Base-by-base conservation (phyloP, 768 basidiomycete genomes). In the Exidia glandulosa region DNA sequence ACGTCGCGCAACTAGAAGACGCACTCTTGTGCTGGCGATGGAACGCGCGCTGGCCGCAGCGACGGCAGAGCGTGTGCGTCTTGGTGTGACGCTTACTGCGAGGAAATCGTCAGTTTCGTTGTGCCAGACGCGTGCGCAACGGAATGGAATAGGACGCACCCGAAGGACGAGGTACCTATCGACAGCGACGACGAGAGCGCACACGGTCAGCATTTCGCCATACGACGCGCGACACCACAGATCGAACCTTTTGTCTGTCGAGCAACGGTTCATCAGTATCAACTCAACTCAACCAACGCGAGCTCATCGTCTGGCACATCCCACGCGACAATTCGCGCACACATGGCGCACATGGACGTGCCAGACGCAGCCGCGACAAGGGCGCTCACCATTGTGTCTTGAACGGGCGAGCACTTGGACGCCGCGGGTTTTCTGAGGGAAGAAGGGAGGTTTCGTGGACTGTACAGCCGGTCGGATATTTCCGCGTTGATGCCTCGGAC, bases 1-100 rank as follows among this genome's bases (percentile, higher is more conserved):
- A n/a, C n/a, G n/a, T n/a, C n/a, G n/a, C n/a, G n/a, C n/a, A n/a
- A n/a, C n/a, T n/a, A n/a, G n/a, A n/a, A n/a, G 25, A 74, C 88
- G 68, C 65, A 94, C 92, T 87, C 82, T 98, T 93, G 81, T 99
- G 91, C 79, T 99, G 95, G 76, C 85, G 88, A 85, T 98, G 96
- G 82, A 97, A 95, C 34, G 93, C 84, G 62, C 95, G 86, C 76
- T 87, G 83, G 65, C 94, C 93, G 77, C 96, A 99, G 68, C 96
- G 90, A 73, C 94, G 83, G 84, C 96, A 99, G 69, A 97, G 86
- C 60, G 92, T 94, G 82, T 95, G 93, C 65, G 90, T 85, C 80
- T 95, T 96, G 66, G 90, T 89, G 84, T 94, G 94, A 73, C 92
- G 82, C 81, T 94, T 94, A 90, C 93, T 92, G 73, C 64, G 55